Base-by-base conservation (phyloP, 495 filamentous ascomycete genomes). In the Trichoderma reesei region DNA sequence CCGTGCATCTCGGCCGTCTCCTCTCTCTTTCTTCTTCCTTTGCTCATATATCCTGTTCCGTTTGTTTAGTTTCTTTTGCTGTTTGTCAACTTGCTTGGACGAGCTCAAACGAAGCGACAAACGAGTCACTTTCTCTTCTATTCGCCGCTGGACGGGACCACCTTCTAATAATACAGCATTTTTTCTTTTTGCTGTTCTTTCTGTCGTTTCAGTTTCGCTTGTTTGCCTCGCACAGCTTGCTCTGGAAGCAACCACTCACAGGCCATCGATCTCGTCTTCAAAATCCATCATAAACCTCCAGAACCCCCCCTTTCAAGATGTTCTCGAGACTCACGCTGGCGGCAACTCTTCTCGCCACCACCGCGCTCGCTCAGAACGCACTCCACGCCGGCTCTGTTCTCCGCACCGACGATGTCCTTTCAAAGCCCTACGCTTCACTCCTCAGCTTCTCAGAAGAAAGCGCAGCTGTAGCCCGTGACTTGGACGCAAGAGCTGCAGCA, bases 381-480 rank as follows among this genome's bases (percentile, higher is more conserved):
- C 18, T 18, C 16, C 13, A 11, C 18, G n/a, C 14, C 7, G 36
- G 6, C 9, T 20, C 33, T 4, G 34, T 61, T 3, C 38, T 63
- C 18, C 38, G 39, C 2, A 18, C 38, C 61, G 61, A 63, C 16
- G 61, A 63, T 38, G 61, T 63, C 11, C 61, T 63, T 16, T 46
- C n/a, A 7, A 41, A 5, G 41, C 61, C 61, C 1, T 63, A 44
- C 41, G 41, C 61, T 18, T 48, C 61, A 2, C 38, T 63, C 18
- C 38, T 44, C 39, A 20, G 31, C 10, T 20, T 34, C 39, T 26
- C 61, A 0, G n/a, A 34, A 39, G 38, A 42, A 6, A 46, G 18
- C 1, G 16, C 34, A 26, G 20, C 20, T 10, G 44, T 48, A 48
- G 44, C 44, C 18, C 44, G 44, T 11, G 34, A 16, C 7, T n/a